phyloP scores from a whole-genome alignment of 345 rosid species.

The Clausena lansium region DNA sequence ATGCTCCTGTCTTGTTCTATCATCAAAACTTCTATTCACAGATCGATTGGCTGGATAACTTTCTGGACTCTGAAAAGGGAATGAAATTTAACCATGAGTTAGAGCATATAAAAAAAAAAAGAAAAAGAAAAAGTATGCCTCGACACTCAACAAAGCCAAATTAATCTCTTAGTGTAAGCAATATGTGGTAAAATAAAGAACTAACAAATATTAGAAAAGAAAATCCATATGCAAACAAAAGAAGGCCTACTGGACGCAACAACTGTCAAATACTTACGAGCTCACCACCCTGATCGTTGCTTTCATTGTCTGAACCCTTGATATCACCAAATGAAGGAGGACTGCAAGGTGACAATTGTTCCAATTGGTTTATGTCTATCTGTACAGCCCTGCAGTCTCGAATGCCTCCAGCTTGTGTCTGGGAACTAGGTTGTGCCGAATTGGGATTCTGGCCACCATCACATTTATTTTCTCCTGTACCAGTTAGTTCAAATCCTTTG shows the following conservation, averaged over 20 bases:
- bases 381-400: constrained; percentile 22
- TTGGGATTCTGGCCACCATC: constrained; percentile 8
- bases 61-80: constrained; percentile 34
- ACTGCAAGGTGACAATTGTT: constrained; percentile 38
- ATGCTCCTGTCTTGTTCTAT: constrained; percentile 24
- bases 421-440: constrained; percentile 23
- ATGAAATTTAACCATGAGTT: background rate
- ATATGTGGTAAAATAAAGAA: background rate
- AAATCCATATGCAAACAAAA: background rate
- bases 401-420: constrained; percentile 12
- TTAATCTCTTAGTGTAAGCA: background rate
- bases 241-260: background rate
- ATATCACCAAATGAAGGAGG: constrained; percentile 52
- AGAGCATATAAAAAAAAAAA: background rate
- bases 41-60: constrained; percentile 22
- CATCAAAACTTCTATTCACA: constrained; percentile 28
- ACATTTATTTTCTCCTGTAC: constrained; percentile 16
- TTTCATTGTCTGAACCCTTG: constrained; percentile 47
- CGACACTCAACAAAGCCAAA: background rate
- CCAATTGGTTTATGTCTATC: constrained; percentile 24
- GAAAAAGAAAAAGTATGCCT: background rate
- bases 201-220: background rate
- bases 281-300: constrained; percentile 32
- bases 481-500: constrained; percentile 23
- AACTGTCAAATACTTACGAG: constrained; percentile 29